Conservation (phyloP, 2,329 filamentous ascomycete species). For the Orbilia ellipsospora region DNA sequence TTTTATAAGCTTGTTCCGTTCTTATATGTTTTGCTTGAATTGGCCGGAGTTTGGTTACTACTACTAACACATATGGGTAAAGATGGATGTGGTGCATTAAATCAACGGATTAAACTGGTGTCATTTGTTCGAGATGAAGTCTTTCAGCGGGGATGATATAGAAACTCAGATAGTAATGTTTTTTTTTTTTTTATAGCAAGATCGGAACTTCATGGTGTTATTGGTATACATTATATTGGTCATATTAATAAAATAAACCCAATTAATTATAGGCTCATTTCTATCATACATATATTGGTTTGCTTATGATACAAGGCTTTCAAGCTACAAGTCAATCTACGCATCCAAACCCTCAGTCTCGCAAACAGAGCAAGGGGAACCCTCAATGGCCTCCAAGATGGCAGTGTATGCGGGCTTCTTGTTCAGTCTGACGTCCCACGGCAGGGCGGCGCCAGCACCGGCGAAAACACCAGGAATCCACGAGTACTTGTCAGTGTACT, state of each 20-base stretch:
- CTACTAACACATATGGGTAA: no score
- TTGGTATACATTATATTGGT: no score
- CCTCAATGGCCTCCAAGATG: conserved; percentile 60
- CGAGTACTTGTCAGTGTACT: conserved; percentile 63
- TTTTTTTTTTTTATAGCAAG: not conserved
- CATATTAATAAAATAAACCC: conserved; percentile 9
- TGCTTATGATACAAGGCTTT: conserved; percentile 35
- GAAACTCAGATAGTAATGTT: not conserved
- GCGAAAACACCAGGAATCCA: conserved; percentile 64
- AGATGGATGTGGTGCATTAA: no score
- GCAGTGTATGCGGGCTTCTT: conserved; percentile 65
- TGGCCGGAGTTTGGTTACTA: no score
- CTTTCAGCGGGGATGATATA: no score
- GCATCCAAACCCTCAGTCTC: conserved; percentile 34
- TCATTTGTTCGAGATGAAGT: no score
- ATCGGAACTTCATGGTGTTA: no score
- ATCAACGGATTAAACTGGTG: no score
- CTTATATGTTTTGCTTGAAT: no score
- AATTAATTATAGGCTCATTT: not conserved
- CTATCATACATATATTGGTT: conserved; percentile 29
- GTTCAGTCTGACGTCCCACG: conserved; percentile 64
- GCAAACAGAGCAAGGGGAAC: conserved; percentile 36
- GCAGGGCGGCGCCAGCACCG: conserved; percentile 63
- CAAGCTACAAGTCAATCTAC: conserved; percentile 19
- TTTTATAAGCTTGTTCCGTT: no score